Evolutionary conservation across 2,329 filamentous ascomycete species (phyloP), one percentile per base, ranked within the genome.

Genomic region (Penicillium aurantiogriseum): DNA sequence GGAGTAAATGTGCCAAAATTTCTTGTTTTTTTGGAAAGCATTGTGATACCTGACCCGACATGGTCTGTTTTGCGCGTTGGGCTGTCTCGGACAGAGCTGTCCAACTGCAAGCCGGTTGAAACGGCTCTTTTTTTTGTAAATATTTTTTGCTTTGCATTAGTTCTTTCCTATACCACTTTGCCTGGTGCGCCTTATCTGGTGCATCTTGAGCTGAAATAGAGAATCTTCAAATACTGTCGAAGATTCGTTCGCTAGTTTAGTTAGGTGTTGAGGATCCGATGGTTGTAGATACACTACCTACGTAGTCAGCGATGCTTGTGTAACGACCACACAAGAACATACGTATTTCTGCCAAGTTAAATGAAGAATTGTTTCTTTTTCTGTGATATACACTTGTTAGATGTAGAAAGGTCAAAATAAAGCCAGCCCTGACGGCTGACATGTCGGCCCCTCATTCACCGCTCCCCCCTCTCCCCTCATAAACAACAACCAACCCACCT

Each of bases 1-100:
- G 71, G 89, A 91, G 63, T 81, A 70, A 70, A 57, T 25, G 10
- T 39, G 39, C 23, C 43, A 58, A 51, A 50, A 35, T 38, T 45
- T 48, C 36, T 48, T 53, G 31, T 36, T 36, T 51, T 46, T 50
- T 54, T 58, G 62, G 55, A 59, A 65, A 63, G 54, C 60, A 59
- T 67, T 60, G 63, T 66, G 65, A 67, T 66, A 66, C 62, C 63
- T 65, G 61, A 58, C 58, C 56, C 52, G 47, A 58, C 61, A 67
- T 67, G 61, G 57, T 55, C 51, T 59, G 55, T 46, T 57, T 40
- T 36, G 45, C 42, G 48, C 50, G 39, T 57, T 53, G 48, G 33
- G 45, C 46, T 51, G 43, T 49, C 56, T 51, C 25, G 36, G 51
- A 56, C 51, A 57, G 44, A 54, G 29, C 44, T 50, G 36, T 54